phyloP scores from a whole-genome alignment of 805 yeast species.

The Ogataea zsoltii region DNA sequence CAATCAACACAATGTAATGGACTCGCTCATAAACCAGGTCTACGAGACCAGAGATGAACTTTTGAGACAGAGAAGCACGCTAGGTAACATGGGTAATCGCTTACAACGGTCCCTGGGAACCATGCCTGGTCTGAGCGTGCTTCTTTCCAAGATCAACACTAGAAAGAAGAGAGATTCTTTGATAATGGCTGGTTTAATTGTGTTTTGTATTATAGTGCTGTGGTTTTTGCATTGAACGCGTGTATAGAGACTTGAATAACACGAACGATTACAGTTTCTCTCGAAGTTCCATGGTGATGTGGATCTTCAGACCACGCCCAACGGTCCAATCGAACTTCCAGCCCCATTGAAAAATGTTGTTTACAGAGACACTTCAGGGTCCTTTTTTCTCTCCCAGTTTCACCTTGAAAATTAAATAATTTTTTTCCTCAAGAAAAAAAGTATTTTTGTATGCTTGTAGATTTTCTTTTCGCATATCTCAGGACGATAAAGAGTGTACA shows the following conservation, averaged over 20 bases:
- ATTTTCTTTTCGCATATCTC: too few relatives aligned
- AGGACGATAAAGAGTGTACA: too few relatives aligned
- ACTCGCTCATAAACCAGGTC: constrained; percentile 79
- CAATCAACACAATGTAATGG: constrained; percentile 72
- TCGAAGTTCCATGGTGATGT: too few relatives aligned
- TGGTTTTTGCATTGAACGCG: constrained; percentile 32
- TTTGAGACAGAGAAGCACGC: constrained; percentile 62
- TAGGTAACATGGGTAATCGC: constrained; percentile 64
- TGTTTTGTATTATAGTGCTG: constrained; percentile 69
- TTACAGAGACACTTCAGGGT: too few relatives aligned
- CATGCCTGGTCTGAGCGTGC: constrained; percentile 80
- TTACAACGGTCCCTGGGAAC: constrained; percentile 60
- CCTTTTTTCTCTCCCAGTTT: too few relatives aligned
- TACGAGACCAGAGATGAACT: constrained; percentile 88
- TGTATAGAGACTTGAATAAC: too few relatives aligned
- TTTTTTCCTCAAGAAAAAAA: too few relatives aligned
- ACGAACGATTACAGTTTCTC: too few relatives aligned
- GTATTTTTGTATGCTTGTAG: too few relatives aligned
- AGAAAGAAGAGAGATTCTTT: constrained; percentile 86
- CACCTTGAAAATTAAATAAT: neutral
- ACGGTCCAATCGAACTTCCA: too few relatives aligned
- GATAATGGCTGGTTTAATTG: constrained; percentile 73
- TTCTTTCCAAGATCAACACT: constrained; percentile 80
- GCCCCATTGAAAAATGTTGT: too few relatives aligned
- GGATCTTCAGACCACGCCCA: too few relatives aligned